phyloP scores from a whole-genome alignment of 1,284 basidiomycete genomes.

The Trametes sp. region DNA sequence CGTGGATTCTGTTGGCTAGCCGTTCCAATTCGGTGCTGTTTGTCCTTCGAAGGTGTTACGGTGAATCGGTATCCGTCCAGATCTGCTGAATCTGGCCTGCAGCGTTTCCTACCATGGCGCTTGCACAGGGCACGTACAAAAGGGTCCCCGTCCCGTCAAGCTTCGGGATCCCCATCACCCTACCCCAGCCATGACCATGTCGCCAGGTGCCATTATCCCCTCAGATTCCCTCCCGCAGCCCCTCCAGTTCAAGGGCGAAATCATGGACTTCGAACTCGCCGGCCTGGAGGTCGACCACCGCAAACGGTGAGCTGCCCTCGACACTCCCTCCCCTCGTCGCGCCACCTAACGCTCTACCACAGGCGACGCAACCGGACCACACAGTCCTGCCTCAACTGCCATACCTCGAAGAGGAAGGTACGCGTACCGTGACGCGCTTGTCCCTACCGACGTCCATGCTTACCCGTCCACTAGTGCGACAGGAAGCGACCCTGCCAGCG shows the following conservation, averaged over 20 bases:
- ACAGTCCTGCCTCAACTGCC: constrained; percentile 89
- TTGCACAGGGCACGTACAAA: constrained; percentile 36
- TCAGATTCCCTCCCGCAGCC: constrained; percentile 38
- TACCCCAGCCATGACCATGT: constrained; percentile 42
- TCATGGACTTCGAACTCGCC: constrained; percentile 70
- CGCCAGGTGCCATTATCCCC: constrained; percentile 38
- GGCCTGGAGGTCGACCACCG: constrained; percentile 72
- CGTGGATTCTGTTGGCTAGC: constrained; percentile 30
- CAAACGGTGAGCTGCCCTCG: constrained; percentile 38
- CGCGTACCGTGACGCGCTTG: constrained; percentile 30
- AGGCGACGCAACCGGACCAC: constrained; percentile 88
- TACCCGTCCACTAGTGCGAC: constrained; percentile 64
- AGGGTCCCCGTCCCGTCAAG: constrained; percentile 36
- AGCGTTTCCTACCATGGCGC: constrained; percentile 35
- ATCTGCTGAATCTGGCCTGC: constrained; percentile 37
- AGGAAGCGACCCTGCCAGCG: constrained; percentile 86
- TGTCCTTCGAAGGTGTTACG: constrained; percentile 33
- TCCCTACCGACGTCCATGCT: constrained; percentile 3
- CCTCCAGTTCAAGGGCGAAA: constrained; percentile 67
- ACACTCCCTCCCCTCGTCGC: background rate
- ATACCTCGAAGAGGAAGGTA: constrained; percentile 92
- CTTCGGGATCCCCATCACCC: constrained; percentile 31
- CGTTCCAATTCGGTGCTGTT: constrained; percentile 37
- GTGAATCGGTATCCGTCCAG: constrained; percentile 33
- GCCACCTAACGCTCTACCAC: constrained; percentile 12